Evolutionary conservation across 2,329 filamentous ascomycete species (phyloP).

Genomic region (Colletotrichum noveboracense): DNA sequence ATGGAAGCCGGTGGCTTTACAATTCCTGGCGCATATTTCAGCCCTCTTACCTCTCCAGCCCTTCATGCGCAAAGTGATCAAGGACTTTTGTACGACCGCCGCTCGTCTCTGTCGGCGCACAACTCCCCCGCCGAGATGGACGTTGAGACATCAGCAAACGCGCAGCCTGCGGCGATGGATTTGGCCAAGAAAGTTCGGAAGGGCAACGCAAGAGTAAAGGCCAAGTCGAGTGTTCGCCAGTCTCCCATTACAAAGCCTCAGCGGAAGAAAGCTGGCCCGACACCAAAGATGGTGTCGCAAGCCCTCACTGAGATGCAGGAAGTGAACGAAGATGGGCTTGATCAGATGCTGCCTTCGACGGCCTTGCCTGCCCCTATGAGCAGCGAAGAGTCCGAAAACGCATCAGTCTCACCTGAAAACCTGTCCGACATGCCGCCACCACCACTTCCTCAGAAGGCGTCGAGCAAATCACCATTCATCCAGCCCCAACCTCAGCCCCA

Average conservation of each 20-base stretch:
- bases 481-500: constrained; percentile 51
- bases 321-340: constrained; percentile 39
- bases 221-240: constrained; percentile 64
- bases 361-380: constrained; percentile 23
- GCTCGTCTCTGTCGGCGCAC: constrained; percentile 45
- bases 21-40: constrained; percentile 78
- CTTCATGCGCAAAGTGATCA: constrained; percentile 73
- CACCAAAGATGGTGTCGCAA: constrained; percentile 61
- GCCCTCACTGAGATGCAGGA: constrained; percentile 59
- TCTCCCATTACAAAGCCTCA: constrained; percentile 76
- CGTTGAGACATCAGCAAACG: constrained; percentile 44
- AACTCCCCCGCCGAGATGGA: constrained; percentile 66
- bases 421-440: constrained; percentile 71
- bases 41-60: constrained; percentile 81
- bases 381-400: constrained; percentile 69
- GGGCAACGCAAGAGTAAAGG: constrained; percentile 57
- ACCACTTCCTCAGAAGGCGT: constrained; percentile 69
- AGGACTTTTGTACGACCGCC: constrained; percentile 48
- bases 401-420: constrained; percentile 67
- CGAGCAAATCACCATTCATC: constrained; percentile 72
- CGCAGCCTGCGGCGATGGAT: constrained; percentile 49
- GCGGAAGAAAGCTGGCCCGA: constrained; percentile 57
- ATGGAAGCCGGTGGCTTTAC: constrained; percentile 62
- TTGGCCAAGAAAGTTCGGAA: constrained; percentile 58
- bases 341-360: constrained; percentile 22